Evolutionary conservation across 108 stramenopile genomes (phyloP).

Genomic region (Nitzschia sp.): DNA sequence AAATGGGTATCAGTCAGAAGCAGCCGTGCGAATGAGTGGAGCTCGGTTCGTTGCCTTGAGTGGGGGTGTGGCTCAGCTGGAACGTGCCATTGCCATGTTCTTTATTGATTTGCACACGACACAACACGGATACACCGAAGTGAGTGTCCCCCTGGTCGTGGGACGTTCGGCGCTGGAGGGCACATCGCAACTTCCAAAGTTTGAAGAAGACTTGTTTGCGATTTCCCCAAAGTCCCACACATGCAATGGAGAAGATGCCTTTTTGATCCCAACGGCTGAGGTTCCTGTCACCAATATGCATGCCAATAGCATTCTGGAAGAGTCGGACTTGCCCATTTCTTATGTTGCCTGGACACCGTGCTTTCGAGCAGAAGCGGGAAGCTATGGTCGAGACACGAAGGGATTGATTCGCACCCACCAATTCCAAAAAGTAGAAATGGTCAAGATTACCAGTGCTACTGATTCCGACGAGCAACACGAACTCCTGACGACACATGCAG

Average conservation of each 20-base stretch:
- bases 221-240: conserved; percentile 76
- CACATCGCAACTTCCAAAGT: conserved; percentile 96
- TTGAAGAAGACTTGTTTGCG: conserved; percentile 95
- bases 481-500: conserved; percentile 82
- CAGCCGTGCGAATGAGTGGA: conserved; percentile 90
- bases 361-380: conserved; percentile 98
- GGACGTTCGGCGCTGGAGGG: conserved; percentile 88
- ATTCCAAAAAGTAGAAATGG: conserved; percentile 98
- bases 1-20: conserved; percentile 84
- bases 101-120: conserved; percentile 89
- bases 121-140: conserved; percentile 89
- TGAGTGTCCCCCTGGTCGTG: conserved; percentile 89
- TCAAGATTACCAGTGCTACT: conserved; percentile 89
- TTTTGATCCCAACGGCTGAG: conserved; percentile 96
- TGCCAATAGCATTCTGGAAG: conserved; percentile 84
- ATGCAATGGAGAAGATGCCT: conserved; percentile 97
- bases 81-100: conserved; percentile 93
- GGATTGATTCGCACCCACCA: conserved; percentile 98
- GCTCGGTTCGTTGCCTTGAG: conserved; percentile 90
- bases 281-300: conserved; percentile 96
- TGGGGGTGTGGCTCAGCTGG: conserved; percentile 86
- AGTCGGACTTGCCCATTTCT: conserved; percentile 81
- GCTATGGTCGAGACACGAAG: conserved; percentile 92
- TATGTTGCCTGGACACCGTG: conserved; percentile 94
- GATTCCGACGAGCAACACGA: conserved; percentile 87